These are phyloP conservation scores for Ocimum tenuiflorum DNA, from an alignment of 257 asterid genomes.

Conservation along the genomic window DNA sequence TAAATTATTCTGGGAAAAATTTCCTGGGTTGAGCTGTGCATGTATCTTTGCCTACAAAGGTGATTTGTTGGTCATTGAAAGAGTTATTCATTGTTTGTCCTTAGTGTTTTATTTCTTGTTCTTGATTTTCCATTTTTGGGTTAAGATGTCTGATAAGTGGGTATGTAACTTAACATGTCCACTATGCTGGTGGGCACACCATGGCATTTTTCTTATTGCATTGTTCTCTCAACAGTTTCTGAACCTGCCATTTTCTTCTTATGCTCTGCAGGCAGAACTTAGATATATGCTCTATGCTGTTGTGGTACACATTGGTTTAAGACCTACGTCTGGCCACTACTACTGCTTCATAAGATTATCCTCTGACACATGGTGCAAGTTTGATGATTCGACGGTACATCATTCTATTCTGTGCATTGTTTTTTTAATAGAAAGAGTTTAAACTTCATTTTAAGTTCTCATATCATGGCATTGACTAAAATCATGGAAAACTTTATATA, in stretches of 20 bases:
- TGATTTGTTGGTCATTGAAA: neutral
- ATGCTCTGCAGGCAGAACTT: conserved; percentile 52
- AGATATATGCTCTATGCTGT: conserved; percentile 69
- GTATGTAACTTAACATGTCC: neutral
- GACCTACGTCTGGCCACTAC: conserved; percentile 81
- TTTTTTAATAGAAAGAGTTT: neutral
- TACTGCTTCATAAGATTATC: conserved; percentile 66
- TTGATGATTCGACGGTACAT: conserved; percentile 73
- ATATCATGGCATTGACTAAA: neutral
- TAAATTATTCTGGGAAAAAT: neutral
- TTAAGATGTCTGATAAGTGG: neutral
- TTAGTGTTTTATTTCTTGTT: neutral
- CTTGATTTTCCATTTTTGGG: neutral
- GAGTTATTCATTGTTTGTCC: neutral
- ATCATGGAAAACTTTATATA: neutral
- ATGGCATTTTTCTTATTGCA: neutral
- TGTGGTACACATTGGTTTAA: conserved; percentile 70
- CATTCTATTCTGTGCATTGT: neutral
- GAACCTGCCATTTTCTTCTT: neutral
- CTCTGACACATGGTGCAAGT: conserved; percentile 64
- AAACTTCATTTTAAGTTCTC: neutral
- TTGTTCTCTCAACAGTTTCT: conserved; percentile 2
- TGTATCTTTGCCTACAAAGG: neutral
- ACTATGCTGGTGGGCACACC: neutral
- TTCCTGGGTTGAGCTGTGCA: neutral